These are phyloP conservation scores for Lactifluus hygrophoroides DNA, from an alignment of 768 basidiomycete species.

Conservation along the genomic window DNA sequence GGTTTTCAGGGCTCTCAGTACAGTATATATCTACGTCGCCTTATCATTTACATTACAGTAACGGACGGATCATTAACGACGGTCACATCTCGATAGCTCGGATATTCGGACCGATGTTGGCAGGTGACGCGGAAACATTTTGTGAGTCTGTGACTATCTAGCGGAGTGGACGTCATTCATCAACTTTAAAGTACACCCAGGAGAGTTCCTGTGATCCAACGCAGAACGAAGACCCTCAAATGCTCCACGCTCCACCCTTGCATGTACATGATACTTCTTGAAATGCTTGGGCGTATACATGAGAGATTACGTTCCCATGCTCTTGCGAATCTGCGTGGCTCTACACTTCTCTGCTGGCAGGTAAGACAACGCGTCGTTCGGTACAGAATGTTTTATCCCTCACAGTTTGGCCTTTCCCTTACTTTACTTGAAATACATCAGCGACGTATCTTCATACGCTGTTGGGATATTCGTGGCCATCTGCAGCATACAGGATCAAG, in stretches of 20 bases:
- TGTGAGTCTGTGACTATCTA: conserved; percentile 1
- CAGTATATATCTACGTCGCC: conserved; percentile 53
- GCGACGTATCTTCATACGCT: conserved; percentile 58
- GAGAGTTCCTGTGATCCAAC: conserved; percentile 58
- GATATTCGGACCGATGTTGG: conserved; percentile 67
- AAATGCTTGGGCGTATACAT: background rate
- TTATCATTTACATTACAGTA: no score
- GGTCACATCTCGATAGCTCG: conserved; percentile 56
- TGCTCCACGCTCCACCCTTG: conserved; percentile 7
- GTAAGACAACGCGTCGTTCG: conserved; percentile 61
- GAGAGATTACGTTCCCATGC: conserved; percentile 58
- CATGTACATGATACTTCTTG: conserved; percentile 8
- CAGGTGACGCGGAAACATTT: conserved; percentile 37
- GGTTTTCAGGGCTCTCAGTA: conserved; percentile 56
- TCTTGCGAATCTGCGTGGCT: conserved; percentile 57
- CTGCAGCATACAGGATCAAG: conserved; percentile 55
- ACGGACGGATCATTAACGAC: conserved; percentile 53
- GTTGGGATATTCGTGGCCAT: conserved; percentile 55
- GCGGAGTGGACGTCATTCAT: background rate
- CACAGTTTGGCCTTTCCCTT: background rate
- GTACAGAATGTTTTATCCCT: conserved; percentile 45
- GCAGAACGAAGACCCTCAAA: conserved; percentile 54
- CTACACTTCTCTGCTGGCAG: conserved; percentile 43
- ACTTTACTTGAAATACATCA: conserved; percentile 22
- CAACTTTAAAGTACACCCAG: conserved; percentile 41